Evolutionary conservation across 129 eudicot genomes (phyloP), one percentile per base, ranked within the genome.

Genomic region (Ambrosia trifida): DNA sequence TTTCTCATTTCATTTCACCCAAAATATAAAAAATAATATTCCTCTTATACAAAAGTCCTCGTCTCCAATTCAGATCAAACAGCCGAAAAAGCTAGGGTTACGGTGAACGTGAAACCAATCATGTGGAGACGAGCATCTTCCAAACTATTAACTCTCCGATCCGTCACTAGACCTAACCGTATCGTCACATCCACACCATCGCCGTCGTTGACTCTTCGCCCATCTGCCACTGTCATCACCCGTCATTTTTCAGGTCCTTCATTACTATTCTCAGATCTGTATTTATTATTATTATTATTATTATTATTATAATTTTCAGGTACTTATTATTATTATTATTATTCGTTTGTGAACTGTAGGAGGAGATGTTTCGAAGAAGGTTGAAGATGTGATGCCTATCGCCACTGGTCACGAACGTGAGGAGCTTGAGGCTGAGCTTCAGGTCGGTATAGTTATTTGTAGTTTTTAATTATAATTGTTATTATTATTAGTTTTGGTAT

Each of bases 401-500:
- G 89, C 89, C 1, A 84, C 94, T 7, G 94, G 93, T 18, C 94
- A 87, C 31, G 94, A 84, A 40, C 94, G 89, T 14, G 94, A 84
- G 56, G 94, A 87, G 86, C 87, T 87, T 43, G 87, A 82, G 68
- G 94, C 89, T 51, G 85, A 87, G 76, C 87, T 87, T 74, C 69
- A 82, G 89, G 89, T 82, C 44, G 11, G 70, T 73, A n/a, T 58
- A 41, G 24, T 12, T 19, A 12, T 5, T 61, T 19, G 20, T 3
- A 3, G 3, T 67, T 28, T 0, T 47, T 65, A 17, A 14, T 17
- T 33, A 2, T 35, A 30, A 50, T 8, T 81, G 1, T 45, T 11
- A 57, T 2, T 56, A 43, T 10, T 5, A 44, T 24, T 51, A 8
- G n/a, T n/a, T n/a, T n/a, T n/a, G n/a, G n/a, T n/a, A n/a, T n/a